A percentile compares a stretch with the other conserved stretches of the same genome.
phyloP scores from a whole-genome alignment of 2,329 filamentous ascomycete species.

The Myrmaecium sp. region DNA sequence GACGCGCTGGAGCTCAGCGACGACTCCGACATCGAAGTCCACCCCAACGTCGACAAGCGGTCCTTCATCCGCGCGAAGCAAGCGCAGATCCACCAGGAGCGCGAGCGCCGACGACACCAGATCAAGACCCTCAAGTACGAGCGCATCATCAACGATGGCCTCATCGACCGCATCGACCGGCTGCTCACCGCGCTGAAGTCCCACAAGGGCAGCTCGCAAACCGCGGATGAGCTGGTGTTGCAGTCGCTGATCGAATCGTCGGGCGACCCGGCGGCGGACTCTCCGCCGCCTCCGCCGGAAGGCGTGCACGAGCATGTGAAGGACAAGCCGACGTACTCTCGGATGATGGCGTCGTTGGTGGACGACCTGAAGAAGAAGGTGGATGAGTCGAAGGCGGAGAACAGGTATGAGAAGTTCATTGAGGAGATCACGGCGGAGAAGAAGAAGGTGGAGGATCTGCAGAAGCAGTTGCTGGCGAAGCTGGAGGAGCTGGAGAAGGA shows the following conservation, averaged over 20 bases:
- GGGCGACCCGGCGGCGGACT: conserved; percentile 51
- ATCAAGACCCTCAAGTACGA: conserved; percentile 90
- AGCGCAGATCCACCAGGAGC: conserved; percentile 86
- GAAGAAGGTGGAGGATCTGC: conserved; percentile 59
- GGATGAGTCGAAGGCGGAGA: conserved; percentile 54
- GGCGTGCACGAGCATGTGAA: conserved; percentile 63
- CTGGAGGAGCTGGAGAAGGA: conserved; percentile 70
- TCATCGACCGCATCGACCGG: conserved; percentile 66
- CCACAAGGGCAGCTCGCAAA: conserved; percentile 46
- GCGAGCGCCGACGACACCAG: conserved; percentile 67
- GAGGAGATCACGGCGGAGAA: conserved; percentile 62
- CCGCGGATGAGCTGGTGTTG: conserved; percentile 62
- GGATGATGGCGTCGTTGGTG: conserved; percentile 95
- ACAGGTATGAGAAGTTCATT: conserved; percentile 57
- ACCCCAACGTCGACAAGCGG: conserved; percentile 95
- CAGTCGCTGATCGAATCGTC: conserved; percentile 73
- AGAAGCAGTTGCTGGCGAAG: conserved; percentile 57
- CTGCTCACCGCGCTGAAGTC: conserved; percentile 60
- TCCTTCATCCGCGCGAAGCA: conserved; percentile 98
- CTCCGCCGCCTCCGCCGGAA: conserved; percentile 59
- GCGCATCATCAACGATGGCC: conserved; percentile 77
- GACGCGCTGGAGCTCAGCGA: conserved; percentile 92
- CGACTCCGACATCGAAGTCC: conserved; percentile 94
- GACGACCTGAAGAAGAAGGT: conserved; percentile 83
- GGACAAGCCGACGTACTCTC: conserved; percentile 69